Conservation (phyloP, 768 basidiomycete species). For the Suillus clintonianus region DNA sequence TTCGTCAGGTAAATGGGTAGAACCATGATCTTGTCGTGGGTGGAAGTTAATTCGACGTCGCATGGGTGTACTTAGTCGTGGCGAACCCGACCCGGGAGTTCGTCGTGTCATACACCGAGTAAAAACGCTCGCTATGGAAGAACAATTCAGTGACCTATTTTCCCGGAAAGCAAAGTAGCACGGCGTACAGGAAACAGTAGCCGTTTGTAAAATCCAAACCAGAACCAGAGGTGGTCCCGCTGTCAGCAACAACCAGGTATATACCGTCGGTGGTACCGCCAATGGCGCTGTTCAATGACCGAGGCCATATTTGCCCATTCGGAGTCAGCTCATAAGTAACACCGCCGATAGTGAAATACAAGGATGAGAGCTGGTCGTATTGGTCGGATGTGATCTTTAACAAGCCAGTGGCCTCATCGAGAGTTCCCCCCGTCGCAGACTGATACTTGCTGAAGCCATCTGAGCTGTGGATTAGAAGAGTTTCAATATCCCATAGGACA, state of each 20-base stretch:
- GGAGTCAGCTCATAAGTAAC: background rate
- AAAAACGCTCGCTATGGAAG: slow-evolving; percentile 31
- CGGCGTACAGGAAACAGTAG: slow-evolving; percentile 19
- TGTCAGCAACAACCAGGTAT: slow-evolving; percentile 12
- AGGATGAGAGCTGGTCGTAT: background rate
- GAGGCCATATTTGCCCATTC: slow-evolving; percentile 16
- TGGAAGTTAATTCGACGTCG: background rate
- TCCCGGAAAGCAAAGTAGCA: slow-evolving; percentile 5
- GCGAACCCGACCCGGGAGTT: slow-evolving; percentile 37
- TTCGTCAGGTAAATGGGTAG: background rate
- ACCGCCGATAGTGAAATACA: slow-evolving; percentile 9
- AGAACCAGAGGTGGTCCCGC: background rate
- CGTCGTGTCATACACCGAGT: slow-evolving; percentile 34
- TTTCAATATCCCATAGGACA: slow-evolving; percentile 25
- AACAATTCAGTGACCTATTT: background rate
- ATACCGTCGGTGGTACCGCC: slow-evolving; percentile 16
- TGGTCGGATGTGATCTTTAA: slow-evolving; percentile 8
- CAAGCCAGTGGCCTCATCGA: slow-evolving; percentile 15
- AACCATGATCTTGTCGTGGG: background rate
- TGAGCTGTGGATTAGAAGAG: background rate
- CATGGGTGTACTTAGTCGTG: slow-evolving; percentile 29
- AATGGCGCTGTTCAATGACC: slow-evolving; percentile 18
- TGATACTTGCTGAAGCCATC: slow-evolving; percentile 16
- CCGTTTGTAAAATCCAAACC: slow-evolving; percentile 8
- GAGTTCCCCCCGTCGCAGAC: slow-evolving; percentile 9